Conservation (phyloP, 768 basidiomycete genomes). For the Tylopilus felleus region DNA sequence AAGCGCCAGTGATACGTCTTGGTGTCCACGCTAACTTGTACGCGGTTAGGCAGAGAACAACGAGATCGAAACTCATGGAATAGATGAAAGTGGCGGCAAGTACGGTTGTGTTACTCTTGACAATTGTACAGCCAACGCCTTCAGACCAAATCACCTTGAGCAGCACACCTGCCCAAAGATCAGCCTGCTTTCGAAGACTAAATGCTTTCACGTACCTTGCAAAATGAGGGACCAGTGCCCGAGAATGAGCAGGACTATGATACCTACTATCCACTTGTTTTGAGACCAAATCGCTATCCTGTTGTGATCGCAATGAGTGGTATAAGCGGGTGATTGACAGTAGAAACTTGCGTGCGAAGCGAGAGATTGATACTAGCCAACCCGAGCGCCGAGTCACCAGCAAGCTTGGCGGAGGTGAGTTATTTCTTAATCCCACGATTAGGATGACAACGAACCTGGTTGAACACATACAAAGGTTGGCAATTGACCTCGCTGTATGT, state of each 20-base stretch:
- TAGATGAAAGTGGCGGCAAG: conserved; percentile 73
- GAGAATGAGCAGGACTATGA: conserved; percentile 53
- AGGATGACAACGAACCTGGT: conserved; percentile 34
- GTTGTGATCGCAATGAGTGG: conserved; percentile 13
- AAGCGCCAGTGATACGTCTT: conserved; percentile 8
- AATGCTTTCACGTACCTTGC: conserved; percentile 42
- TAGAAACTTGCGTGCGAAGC: conserved; percentile 38
- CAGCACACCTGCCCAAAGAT: conserved; percentile 45
- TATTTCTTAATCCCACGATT: background rate
- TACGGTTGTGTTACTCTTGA: conserved; percentile 56
- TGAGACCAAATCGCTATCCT: conserved; percentile 68
- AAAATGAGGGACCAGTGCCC: conserved; percentile 72
- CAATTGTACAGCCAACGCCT: conserved; percentile 50
- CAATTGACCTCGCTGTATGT: conserved; percentile 38
- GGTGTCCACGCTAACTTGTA: conserved; percentile 48
- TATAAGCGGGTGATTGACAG: background rate
- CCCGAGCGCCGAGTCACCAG: conserved; percentile 42
- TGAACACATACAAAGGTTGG: conserved; percentile 46
- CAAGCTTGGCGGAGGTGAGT: conserved; percentile 29
- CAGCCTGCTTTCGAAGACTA: background rate
- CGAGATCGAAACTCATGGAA: conserved; percentile 69
- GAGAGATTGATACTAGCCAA: conserved; percentile 47
- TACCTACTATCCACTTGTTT: conserved; percentile 47
- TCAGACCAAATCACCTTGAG: conserved; percentile 55
- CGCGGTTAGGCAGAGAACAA: conserved; percentile 56